phyloP scores from a whole-genome alignment of 495 filamentous ascomycete genomes.

The Hyphodiscus hymeniophilus region DNA sequence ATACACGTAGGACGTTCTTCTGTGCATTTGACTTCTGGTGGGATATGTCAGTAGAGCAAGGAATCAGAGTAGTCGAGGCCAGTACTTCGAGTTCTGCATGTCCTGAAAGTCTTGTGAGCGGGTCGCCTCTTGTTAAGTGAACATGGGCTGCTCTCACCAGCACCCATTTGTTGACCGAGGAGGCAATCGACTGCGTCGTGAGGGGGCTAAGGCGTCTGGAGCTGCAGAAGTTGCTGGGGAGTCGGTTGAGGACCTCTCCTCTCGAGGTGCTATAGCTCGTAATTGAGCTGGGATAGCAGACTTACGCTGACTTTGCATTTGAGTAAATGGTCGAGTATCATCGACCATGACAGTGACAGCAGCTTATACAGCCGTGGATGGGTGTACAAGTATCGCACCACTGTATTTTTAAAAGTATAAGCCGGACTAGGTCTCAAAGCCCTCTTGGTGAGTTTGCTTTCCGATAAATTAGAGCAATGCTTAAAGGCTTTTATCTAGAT shows the following conservation, averaged over 20 bases:
- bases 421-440: no score
- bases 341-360: not conserved
- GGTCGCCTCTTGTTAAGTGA: not conserved
- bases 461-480: no score
- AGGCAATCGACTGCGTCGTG: conserved; percentile 4
- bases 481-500: no score
- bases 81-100: conserved; percentile 15
- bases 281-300: conserved; percentile 9
- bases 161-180: conserved; percentile 17
- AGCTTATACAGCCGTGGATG: not conserved
- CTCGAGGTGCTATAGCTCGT: conserved; percentile 13
- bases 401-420: no score
- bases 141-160: conserved; percentile 8
- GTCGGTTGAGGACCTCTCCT: not conserved
- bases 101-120: conserved; percentile 9
- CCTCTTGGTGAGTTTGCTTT: no score
- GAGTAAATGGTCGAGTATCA: conserved; percentile 4
- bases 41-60: not conserved
- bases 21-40: conserved; percentile 18
- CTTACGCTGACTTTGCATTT: conserved; percentile 20
- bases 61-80: not conserved
- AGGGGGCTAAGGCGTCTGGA: not conserved
- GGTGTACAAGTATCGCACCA: no score
- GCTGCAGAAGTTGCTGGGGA: not conserved
- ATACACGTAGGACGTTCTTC: conserved; percentile 23